phyloP scores from a whole-genome alignment of 441 rosid genomes.

The Aquilaria agallochum region DNA sequence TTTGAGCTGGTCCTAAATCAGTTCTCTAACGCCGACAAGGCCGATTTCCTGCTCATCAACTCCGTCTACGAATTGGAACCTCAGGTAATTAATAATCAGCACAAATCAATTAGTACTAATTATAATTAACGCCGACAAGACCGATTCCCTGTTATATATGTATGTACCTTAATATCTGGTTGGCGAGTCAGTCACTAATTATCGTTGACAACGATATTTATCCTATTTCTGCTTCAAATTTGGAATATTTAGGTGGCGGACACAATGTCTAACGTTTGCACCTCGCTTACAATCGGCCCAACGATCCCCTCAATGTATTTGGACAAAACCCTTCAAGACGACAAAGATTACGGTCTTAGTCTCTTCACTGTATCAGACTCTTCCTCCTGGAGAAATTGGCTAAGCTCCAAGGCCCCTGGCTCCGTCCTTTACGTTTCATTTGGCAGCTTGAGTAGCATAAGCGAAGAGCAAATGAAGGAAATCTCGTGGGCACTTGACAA shows the following conservation, averaged over 20 bases:
- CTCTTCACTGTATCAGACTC: constrained; percentile 25
- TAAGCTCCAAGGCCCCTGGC: constrained; percentile 28
- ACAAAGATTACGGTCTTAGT: constrained; percentile 40
- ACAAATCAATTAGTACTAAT: too few relatives aligned
- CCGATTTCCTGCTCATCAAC: constrained; percentile 53
- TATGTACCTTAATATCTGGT: too few relatives aligned
- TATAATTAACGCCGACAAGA: too few relatives aligned
- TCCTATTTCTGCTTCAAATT: too few relatives aligned
- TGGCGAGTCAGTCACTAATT: too few relatives aligned
- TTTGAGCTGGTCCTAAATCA: constrained; percentile 49
- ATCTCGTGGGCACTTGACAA: constrained; percentile 36
- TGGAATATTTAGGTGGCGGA: constrained; percentile 20
- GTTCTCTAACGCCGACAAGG: constrained; percentile 45
- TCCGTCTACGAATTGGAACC: constrained; percentile 53
- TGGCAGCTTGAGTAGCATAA: constrained; percentile 37
- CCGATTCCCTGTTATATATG: too few relatives aligned
- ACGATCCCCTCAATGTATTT: constrained; percentile 56
- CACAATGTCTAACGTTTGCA: constrained; percentile 19
- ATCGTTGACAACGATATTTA: too few relatives aligned
- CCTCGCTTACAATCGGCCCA: constrained; percentile 45
- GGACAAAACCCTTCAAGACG: constrained; percentile 41
- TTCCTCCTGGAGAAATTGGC: constrained; percentile 31
- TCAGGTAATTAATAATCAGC: constrained; percentile 26
- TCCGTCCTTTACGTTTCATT: constrained; percentile 65
- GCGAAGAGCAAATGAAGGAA: constrained; percentile 41